These are phyloP conservation scores for Boletus patriciae DNA, from an alignment of 768 basidiomycete genomes.

Conservation along the genomic window DNA sequence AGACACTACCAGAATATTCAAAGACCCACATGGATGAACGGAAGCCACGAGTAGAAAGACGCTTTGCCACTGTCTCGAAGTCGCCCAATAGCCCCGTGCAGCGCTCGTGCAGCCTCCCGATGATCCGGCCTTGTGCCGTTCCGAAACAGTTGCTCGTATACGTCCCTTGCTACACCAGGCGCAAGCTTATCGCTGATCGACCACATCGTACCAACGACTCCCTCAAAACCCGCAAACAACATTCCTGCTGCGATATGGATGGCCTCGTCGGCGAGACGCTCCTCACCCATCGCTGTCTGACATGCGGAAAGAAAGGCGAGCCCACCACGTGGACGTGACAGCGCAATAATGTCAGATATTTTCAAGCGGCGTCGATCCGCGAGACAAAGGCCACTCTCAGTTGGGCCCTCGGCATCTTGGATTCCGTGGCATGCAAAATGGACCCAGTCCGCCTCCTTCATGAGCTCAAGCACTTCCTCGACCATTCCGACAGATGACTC, in stretches of 20 bases:
- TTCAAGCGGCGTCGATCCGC: neutral
- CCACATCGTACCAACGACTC: constrained; percentile 46
- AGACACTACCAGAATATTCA: too few relatives aligned
- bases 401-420: neutral
- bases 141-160: neutral
- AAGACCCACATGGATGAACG: too few relatives aligned
- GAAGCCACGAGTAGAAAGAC: too few relatives aligned
- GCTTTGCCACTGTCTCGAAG: neutral
- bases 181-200: constrained; percentile 33
- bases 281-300: constrained; percentile 24
- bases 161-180: neutral
- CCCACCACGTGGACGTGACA: constrained; percentile 14
- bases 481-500: neutral
- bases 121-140: neutral
- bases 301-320: constrained; percentile 48
- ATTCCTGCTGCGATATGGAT: constrained; percentile 29
- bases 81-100: neutral
- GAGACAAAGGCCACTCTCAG: too few relatives aligned
- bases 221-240: constrained; percentile 30
- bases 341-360: neutral
- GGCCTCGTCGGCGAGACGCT: too few relatives aligned
- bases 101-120: neutral
- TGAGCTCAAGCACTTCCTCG: neutral
- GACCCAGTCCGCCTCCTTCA: too few relatives aligned
- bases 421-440: neutral